Evolutionary conservation across 768 basidiomycete species (phyloP).

Genomic region (Strobilomyces confusus): DNA sequence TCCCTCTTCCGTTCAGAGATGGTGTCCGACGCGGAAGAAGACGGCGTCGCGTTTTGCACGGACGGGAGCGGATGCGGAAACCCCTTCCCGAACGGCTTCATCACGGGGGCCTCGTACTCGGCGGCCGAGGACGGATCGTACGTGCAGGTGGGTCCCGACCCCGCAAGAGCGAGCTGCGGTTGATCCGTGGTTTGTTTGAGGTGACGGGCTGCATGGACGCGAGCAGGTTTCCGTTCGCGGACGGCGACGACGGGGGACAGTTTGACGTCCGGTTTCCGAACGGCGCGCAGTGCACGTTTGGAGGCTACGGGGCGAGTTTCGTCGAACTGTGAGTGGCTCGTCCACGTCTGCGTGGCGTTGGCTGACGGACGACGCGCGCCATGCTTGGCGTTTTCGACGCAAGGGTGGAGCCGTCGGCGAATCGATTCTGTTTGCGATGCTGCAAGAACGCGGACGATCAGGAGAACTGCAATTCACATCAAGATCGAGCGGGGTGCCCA

Average conservation of each 20-base stretch:
- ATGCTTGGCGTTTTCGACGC: background rate
- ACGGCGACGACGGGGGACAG: constrained; percentile 44
- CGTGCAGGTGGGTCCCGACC: constrained; percentile 38
- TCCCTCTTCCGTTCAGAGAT: constrained; percentile 31
- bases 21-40: constrained; percentile 38
- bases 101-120: constrained; percentile 34
- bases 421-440: constrained; percentile 49
- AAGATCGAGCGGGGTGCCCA: constrained; percentile 41
- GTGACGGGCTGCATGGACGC: constrained; percentile 38
- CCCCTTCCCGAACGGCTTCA: constrained; percentile 33
- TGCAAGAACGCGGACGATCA: constrained; percentile 41
- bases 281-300: constrained; percentile 50
- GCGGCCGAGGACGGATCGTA: constrained; percentile 36
- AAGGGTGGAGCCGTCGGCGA: constrained; percentile 44
- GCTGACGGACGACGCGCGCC: background rate
- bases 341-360: background rate
- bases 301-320: constrained; percentile 49
- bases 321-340: constrained; percentile 40
- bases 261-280: constrained; percentile 49
- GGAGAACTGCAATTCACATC: constrained; percentile 48
- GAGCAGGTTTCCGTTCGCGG: constrained; percentile 29
- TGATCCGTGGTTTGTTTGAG: no score
- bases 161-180: no score
- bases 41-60: constrained; percentile 36
- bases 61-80: constrained; percentile 27